Base-by-base conservation (phyloP, 2,329 filamentous ascomycete species). In the Alternaria angustiovoidea region DNA sequence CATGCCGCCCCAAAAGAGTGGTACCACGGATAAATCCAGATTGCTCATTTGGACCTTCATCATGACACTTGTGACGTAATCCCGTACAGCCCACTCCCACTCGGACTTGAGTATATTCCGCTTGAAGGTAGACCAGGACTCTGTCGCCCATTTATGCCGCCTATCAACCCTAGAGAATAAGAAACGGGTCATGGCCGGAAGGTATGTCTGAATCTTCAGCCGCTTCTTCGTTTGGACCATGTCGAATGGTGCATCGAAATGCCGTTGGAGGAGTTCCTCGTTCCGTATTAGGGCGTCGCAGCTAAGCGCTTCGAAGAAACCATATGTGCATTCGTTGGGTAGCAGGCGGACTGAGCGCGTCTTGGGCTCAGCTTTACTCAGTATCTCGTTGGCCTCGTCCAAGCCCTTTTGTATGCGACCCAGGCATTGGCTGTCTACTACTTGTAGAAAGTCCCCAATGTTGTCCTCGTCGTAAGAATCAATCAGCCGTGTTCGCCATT, bases 281-380 rank as follows among this genome's bases (percentile, higher is more conserved):
- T 86, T 82, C 22, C 81, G 78, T 62, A 97, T 83, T 74, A 96
- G 93, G 1, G 90, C 85, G 66, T 93, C 88, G 76, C 91, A 96
- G 76, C 93, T 96, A 52, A 98, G 81, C 0, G 91, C 90, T 76
- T 98, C 94, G 70, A 96, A 97, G 30, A 98, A 87, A 11, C 92
- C 90, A 59, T 95, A 86, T 51, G 96, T 86, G 7, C 92, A 88
- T 28, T 86, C 81, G 2, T 85, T 80, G 28, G 86, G 83, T 26
- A 88, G 75, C 26, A 82, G 77, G 53, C 78, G 76, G 36, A 87
- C 80, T 22, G 79, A 82, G 39, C 87, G 83, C 58, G 84, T 72
- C 43, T 84, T 79, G 4, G 83, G 81, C 2, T 86, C 82, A 7
- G 84, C 75, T 12, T 78, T 77, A 59, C 74, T 66, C 38, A 84